These are phyloP conservation scores for Zygoascus meyerae DNA, from an alignment of 1,139 yeast genomes.

Conservation along the genomic window DNA sequence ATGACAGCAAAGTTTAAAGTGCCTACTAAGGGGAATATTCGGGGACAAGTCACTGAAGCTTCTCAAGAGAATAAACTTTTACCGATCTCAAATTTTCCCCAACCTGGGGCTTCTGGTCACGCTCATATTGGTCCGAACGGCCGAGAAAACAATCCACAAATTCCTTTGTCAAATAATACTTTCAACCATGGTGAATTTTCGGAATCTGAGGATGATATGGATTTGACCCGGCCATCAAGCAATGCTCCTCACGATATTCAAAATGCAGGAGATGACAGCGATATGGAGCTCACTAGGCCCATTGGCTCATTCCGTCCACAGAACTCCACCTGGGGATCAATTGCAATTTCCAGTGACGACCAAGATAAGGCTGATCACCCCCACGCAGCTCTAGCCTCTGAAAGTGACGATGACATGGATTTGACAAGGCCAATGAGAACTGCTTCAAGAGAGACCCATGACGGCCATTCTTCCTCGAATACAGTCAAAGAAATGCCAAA, in stretches of 20 bases:
- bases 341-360: conserved; percentile 5
- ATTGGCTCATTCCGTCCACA: conserved; percentile 5
- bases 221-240: conserved; percentile 1
- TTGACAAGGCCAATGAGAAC: conserved; percentile 7
- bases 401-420: conserved; percentile 9
- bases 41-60: too few species aligned
- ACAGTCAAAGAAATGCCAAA: too few species aligned
- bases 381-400: background rate
- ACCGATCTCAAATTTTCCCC: too few species aligned
- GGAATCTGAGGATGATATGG: conserved; percentile 8
- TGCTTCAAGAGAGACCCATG: background rate
- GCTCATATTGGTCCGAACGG: too few species aligned
- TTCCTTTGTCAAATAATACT: too few species aligned
- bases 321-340: conserved; percentile 2
- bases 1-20: too few species aligned
- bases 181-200: background rate
- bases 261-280: conserved; percentile 13
- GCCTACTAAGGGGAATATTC: too few species aligned
- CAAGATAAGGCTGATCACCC: background rate
- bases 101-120: too few species aligned
- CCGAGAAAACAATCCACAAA: too few species aligned
- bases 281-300: conserved; percentile 20
- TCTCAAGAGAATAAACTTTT: too few species aligned
- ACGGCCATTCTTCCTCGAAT: background rate
- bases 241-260: background rate